Conservation (phyloP, 805 yeast species). For the Candida orba region DNA sequence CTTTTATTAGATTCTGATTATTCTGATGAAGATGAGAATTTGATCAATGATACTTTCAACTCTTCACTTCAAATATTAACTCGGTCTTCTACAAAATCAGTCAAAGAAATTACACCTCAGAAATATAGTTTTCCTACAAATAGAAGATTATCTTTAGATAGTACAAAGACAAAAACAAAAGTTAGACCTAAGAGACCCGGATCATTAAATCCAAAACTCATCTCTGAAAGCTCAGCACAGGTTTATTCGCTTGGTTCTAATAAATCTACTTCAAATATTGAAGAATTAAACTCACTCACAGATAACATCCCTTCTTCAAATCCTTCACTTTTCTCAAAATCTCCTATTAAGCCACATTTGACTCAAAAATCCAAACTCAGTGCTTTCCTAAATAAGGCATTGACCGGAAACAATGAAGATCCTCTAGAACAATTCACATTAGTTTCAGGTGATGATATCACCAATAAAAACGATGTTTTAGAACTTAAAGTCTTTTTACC, state of each 20-base stretch:
- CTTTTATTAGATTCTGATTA: constrained; percentile 26
- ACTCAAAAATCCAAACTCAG: constrained; percentile 31
- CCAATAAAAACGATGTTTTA: constrained; percentile 15
- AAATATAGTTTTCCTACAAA: constrained; percentile 1
- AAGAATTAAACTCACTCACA: not conserved
- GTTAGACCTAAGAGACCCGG: constrained; percentile 12
- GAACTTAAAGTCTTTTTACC: constrained; percentile 23
- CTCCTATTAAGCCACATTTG: constrained; percentile 1
- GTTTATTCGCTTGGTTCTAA: not conserved
- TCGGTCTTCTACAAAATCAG: constrained; percentile 8
- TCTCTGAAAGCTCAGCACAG: not conserved
- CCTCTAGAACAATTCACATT: constrained; percentile 39
- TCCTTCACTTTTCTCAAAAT: constrained; percentile 3
- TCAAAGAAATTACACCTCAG: constrained; percentile 2
- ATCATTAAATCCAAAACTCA: constrained; percentile 7
- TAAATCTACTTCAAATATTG: not conserved
- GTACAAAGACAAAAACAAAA: constrained; percentile 6
- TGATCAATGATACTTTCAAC: constrained; percentile 34
- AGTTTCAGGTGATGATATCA: constrained; percentile 26
- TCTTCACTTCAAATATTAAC: constrained; percentile 22
- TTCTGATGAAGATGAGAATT: constrained; percentile 33
- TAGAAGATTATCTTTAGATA: constrained; percentile 19
- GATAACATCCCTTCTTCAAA: not conserved
- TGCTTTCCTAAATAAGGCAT: constrained; percentile 34
- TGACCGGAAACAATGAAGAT: constrained; percentile 19